Base-by-base conservation (phyloP, 208 protist species). In the Plasmodiophora brassicae region DNA sequence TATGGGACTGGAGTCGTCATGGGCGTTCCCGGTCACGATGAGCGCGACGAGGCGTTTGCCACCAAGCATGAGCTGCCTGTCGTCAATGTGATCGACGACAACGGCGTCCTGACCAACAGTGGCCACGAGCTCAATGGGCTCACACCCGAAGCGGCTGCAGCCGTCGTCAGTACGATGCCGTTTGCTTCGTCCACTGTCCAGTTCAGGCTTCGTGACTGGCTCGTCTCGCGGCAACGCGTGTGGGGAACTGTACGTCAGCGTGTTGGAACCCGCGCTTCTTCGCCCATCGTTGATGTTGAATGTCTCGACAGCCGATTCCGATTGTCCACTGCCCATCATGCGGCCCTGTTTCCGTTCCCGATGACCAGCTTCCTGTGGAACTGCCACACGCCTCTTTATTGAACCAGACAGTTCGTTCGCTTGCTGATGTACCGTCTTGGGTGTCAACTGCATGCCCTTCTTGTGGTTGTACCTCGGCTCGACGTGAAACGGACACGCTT, bases 151-250 rank as follows among this genome's bases (percentile, higher is more conserved):
- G 65, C 32, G 32, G 65, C 65, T 8, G 14, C 14, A 5, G n/a
- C 10, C 32, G 10, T 8, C 32, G 41, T 78, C 14, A 57, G 20
- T 25, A 57, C 20, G 25, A 78, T 14, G 5, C 41, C 14, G 32
- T 78, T 78, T 38, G 32, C 28, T 71, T 8, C 10, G 1, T 8
- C 32, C 25, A 8, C 10, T 5, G 45, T 45, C 10, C 43, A 85
- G 36, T 94, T 92, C 71, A 84, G 86, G 20, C 71, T 95, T 1
- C 65, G 91, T 20, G 94, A 95, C 88, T 95, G 94, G 94, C 86
- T 95, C 36, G 85, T 95, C 41, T 95, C 93, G 10, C 87, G 94
- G 60, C 94, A 95, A 87, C 78, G 93, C n/a, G 90, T 91, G 0
- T 72, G 39, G 46, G 71, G 72, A 1, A 60, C n/a, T 60, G 22